phyloP scores from a whole-genome alignment of 257 asterid species.

The Jasminum sambac region DNA sequence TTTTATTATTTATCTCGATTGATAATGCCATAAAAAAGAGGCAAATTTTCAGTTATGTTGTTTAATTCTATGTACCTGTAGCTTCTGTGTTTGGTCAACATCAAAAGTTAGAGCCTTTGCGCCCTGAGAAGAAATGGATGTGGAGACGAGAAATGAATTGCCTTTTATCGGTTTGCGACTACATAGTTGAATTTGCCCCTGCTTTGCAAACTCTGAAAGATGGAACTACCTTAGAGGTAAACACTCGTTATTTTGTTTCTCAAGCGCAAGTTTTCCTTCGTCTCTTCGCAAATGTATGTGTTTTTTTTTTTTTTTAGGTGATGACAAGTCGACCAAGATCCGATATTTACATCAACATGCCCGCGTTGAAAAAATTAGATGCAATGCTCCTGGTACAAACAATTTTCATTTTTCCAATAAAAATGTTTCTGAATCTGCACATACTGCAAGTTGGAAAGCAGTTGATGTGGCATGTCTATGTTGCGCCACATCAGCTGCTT shows the following conservation, averaged over 20 bases:
- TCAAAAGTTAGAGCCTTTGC: conserved; percentile 72
- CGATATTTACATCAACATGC: conserved; percentile 74
- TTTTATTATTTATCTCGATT: background rate
- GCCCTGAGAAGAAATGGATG: conserved; percentile 62
- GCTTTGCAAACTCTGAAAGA: conserved; percentile 55
- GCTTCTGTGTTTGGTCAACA: conserved; percentile 87
- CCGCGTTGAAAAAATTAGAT: conserved; percentile 78
- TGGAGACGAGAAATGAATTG: conserved; percentile 94
- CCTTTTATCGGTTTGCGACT: conserved; percentile 71
- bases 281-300: background rate
- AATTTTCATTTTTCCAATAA: background rate
- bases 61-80: conserved; percentile 30
- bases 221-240: conserved; percentile 73
- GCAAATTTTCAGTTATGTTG: background rate
- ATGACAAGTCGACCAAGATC: conserved; percentile 82
- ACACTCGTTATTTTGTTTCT: background rate
- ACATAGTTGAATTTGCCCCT: conserved; percentile 67
- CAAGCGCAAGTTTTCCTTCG: background rate
- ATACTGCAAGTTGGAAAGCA: no score
- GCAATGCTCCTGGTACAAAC: conserved; percentile 72
- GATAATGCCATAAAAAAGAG: background rate
- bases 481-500: no score
- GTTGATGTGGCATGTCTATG: no score
- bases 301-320: conserved; percentile 63
- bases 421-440: no score